These are phyloP conservation scores for Neoscytalidium dimidiatum DNA, from an alignment of 2,329 filamentous ascomycete genomes.

Conservation along the genomic window DNA sequence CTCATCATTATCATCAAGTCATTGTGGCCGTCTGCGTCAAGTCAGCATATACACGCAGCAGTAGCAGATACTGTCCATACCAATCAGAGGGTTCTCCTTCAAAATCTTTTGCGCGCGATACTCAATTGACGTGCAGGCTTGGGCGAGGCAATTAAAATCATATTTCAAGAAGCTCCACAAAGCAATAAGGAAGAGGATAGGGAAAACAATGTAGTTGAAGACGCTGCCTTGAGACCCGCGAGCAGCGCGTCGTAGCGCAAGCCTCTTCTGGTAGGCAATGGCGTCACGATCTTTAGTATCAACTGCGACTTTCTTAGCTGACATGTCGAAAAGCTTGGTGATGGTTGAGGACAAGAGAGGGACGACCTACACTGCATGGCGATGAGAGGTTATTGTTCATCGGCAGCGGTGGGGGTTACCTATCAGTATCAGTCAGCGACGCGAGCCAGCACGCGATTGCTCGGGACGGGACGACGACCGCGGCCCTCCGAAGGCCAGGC, in stretches of 20 bases:
- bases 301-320: background rate
- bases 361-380: background rate
- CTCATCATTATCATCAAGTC: slow-evolving; percentile 79
- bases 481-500: background rate
- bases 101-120: slow-evolving; percentile 38
- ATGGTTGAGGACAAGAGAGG: background rate
- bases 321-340: background rate
- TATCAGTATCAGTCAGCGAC: background rate
- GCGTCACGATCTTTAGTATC: background rate
- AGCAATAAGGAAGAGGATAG: slow-evolving; percentile 1
- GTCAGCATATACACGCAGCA: slow-evolving; percentile 24
- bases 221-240: slow-evolving; percentile 1
- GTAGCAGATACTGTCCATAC: slow-evolving; percentile 24
- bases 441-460: background rate
- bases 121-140: slow-evolving; percentile 24
- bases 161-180: background rate
- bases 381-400: background rate
- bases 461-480: background rate
- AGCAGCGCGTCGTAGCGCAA: slow-evolving; percentile 9
- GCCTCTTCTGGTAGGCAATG: slow-evolving; percentile 9
- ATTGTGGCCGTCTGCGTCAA: slow-evolving; percentile 75
- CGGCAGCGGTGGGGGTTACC: slow-evolving; percentile 2
- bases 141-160: background rate
- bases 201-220: slow-evolving; percentile 16
- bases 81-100: slow-evolving; percentile 42